These are phyloP conservation scores for bread wheat (Triticum aestivum) DNA, from an alignment of 176 grass and related monocot species.

Conservation along the genomic window IWGSC_CS_RefSeq_v2.1 NC_057801.1:786349864-786350363, in stretches of 20 bases:
- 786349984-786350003: background rate
- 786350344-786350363: conserved; percentile 4
- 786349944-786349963: background rate
- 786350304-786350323: background rate
- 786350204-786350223: background rate
- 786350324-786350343: background rate
- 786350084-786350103: background rate
- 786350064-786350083: conserved; percentile 4
- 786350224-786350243: background rate
- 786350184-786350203: background rate
- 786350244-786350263: background rate
- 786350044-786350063: background rate
- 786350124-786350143: conserved; percentile 1
- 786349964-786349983: background rate
- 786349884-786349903: background rate
- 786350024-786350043: background rate
- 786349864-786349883: no score
- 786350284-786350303: conserved; percentile 18
- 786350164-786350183: background rate
- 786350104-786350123: background rate
- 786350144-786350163: background rate
- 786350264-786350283: background rate
- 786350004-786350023: background rate
- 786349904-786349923: background rate
- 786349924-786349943: background rate